Base-by-base conservation (phyloP, 345 rosid genomes). In the Corchorus capsularis region DNA sequence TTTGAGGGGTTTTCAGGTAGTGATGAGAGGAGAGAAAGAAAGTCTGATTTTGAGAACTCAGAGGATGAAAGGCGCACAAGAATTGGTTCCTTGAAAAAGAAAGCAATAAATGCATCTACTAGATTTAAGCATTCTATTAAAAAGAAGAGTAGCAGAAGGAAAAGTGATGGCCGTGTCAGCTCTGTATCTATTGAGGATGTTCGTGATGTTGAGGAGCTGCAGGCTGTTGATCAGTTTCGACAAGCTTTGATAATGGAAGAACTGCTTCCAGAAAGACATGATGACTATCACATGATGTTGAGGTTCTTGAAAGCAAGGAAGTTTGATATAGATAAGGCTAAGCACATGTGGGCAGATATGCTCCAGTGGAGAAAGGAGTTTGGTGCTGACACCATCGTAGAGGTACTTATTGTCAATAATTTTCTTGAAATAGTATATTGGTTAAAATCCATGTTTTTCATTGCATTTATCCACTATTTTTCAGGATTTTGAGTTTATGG, bases 141-240 rank as follows among this genome's bases (percentile, higher is more conserved):
- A 89, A 96, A 94, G 72, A 93, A 92, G 89, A 82, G 97, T 67
- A 84, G 85, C 60, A 82, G 97, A 77, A 87, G 98, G 75, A 96
- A 89, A 82, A 87, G 88, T 61, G 95, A 92, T 85, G 95, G 86
- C 64, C 86, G 98, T 41, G 97, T 94, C 27, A 96, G 98, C 82
- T 96, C 99, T 59, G 99, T 96, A 68, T 96, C 99, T 17, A 94
- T 96, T 39, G 99, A 96, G 88, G 99, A 96, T 84, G 87, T 96
- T 64, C 91, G 99, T 39, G 98, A 94, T 85, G 83, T 89, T 12
- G 93, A 85, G 82, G 99, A 96, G 88, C 86, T 90, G 35, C 89
- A 79, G 71, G 98, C 90, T 52, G 99, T 96, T 78, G 99, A 96
- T 82, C 85, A 80, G 71, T 96, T 96, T 84, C 82, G 98, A 16